Base-by-base conservation (phyloP, 179 eudicot species). In the Sideroxylon spinosum region DNA sequence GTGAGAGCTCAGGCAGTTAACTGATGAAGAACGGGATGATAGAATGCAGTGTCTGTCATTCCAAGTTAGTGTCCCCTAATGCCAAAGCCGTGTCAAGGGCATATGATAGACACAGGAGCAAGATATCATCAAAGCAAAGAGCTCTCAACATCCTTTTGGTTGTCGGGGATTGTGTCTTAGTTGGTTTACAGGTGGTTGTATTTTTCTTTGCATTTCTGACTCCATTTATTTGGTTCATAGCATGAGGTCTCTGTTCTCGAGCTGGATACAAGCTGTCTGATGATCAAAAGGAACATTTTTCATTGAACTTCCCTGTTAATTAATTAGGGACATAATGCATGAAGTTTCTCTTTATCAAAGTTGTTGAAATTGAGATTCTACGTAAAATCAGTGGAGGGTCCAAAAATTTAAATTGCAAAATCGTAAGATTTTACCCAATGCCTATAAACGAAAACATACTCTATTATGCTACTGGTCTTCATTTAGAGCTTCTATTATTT, bases 41-140 rank as follows among this genome's bases (percentile, higher is more conserved):
- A 83, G 98, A 95, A 84, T 95, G 99, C 86, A 93, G 95, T 78
- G 97, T 90, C 81, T 95, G 99, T 85, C 99, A 84, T 80, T 90
- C 97, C 76, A 93, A 92, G 87, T 73, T 95, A 84, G 83, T 86
- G 61, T 83, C 93, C 44, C 98, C 98, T 9, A 55, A 83, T 46
- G 57, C 92, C 16, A 93, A 85, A 86, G 25, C 99, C 11, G 85
- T 95, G 20, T 91, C 98, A 48, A 91, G 86, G 84, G 99, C 99
- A 17, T 95, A 95, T 88, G 99, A 95, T 80, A 83, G 86, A 1
- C 93, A 93, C 72, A 85, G 93, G 88, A 91, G 82, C 85, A 91
- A 86, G 85, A 78, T 89, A 59, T 90, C 99, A 4, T 93, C 98
- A 68, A 95, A 95, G 85, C 95, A 92, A 75, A 92, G 97, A 5